These are phyloP conservation scores for Chlorella sp. DNA, from an alignment of 139 green algal species.

Conservation along the genomic window DNA sequence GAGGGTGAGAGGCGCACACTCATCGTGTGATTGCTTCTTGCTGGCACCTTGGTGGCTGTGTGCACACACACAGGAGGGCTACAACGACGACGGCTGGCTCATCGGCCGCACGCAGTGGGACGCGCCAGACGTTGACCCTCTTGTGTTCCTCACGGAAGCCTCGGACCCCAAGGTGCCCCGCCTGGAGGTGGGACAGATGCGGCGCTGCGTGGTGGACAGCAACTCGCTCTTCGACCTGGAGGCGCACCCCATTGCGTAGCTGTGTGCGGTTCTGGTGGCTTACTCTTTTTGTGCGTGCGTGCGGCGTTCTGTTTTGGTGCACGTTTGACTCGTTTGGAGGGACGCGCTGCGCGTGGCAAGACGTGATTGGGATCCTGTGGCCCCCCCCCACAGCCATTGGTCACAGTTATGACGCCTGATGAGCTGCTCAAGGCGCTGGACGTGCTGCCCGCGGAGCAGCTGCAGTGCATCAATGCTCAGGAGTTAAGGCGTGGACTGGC, in stretches of 20 bases:
- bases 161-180: conserved; percentile 18
- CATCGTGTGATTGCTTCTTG: not conserved
- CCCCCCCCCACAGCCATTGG: no score
- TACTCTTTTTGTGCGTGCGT: not conserved
- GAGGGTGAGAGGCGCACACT: not conserved
- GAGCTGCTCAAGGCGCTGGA: no score
- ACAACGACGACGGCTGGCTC: conserved; percentile 68
- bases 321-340: no score
- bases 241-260: conserved; percentile 56
- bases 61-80: conserved; percentile 32
- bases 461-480: no score
- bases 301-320: not conserved
- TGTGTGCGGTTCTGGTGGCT: no score
- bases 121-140: conserved; percentile 67
- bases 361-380: no score
- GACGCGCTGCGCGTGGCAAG: no score
- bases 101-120: conserved; percentile 63
- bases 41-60: no score
- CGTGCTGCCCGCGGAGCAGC: no score
- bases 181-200: conserved; percentile 63
- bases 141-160: conserved; percentile 63
- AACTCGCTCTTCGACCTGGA: conserved; percentile 76
- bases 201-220: conserved; percentile 50
- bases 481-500: no score
- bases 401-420: no score